phyloP scores from a whole-genome alignment of 345 rosid species.

The Populus davidiana region DNA sequence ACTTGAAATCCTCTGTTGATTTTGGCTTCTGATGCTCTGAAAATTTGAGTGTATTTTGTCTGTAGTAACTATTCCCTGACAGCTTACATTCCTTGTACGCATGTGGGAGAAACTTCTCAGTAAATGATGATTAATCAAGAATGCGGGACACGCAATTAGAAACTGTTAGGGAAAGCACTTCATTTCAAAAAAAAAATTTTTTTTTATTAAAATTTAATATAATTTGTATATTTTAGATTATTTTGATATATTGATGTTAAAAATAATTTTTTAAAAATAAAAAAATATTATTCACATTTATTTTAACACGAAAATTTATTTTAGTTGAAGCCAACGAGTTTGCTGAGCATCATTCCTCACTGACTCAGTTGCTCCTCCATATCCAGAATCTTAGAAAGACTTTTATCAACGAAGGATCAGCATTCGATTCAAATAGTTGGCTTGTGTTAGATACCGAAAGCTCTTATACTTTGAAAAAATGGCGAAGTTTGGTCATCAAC shows the following conservation, averaged over 20 bases:
- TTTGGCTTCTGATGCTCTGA: not conserved
- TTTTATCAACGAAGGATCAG: not conserved
- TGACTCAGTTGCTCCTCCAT: not conserved
- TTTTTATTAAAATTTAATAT: too few species aligned
- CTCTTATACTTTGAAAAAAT: not conserved
- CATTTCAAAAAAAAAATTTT: too few species aligned
- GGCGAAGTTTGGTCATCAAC: too few species aligned
- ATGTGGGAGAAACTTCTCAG: constrained; percentile 27
- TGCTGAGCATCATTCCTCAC: constrained; percentile 39
- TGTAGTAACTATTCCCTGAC: not conserved
- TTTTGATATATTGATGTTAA: too few species aligned
- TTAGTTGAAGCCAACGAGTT: too few species aligned
- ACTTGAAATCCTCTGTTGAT: not conserved
- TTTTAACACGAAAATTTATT: too few species aligned
- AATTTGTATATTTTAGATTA: too few species aligned
- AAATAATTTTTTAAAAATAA: too few species aligned
- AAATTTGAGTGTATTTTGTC: not conserved
- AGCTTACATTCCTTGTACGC: not conserved
- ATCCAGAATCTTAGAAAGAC: not conserved
- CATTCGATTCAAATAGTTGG: not conserved
- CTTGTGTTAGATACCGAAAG: not conserved
- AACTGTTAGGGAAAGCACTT: too few species aligned
- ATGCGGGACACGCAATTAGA: constrained; percentile 53
- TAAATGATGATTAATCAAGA: constrained; percentile 12
- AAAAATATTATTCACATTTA: too few species aligned